phyloP scores from a whole-genome alignment of 1,284 basidiomycete species.

The Omphalotus olearius region DNA sequence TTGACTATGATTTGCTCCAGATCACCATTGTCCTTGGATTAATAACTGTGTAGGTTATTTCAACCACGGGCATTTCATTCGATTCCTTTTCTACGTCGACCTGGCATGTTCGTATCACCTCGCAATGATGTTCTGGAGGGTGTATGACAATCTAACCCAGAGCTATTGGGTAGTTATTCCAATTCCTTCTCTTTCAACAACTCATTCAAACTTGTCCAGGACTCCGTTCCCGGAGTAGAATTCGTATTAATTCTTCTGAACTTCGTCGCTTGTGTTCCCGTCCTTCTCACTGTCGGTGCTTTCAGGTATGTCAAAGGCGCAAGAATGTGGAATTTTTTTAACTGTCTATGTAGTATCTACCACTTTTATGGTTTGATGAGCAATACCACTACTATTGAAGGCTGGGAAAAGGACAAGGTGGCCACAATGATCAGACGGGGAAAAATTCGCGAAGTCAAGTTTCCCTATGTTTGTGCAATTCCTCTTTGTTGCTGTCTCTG shows the following conservation, averaged over 20 bases:
- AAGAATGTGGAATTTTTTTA: neutral
- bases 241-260: constrained; percentile 87
- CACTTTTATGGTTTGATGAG: constrained; percentile 79
- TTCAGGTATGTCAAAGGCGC: constrained; percentile 55
- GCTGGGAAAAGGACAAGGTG: constrained; percentile 96
- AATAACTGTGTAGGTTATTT: constrained; percentile 88
- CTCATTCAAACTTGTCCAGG: constrained; percentile 36
- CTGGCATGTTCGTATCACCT: constrained; percentile 84
- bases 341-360: constrained; percentile 55
- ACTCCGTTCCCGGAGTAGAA: constrained; percentile 65
- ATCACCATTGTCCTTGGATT: constrained; percentile 92
- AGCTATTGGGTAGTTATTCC: constrained; percentile 47
- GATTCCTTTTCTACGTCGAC: constrained; percentile 91
- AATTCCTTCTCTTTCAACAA: neutral
- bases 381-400: constrained; percentile 95
- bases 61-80: constrained; percentile 89
- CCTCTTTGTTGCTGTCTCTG: neutral
- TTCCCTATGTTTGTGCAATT: constrained; percentile 75
- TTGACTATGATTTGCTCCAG: constrained; percentile 29
- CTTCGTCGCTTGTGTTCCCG: constrained; percentile 82
- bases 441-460: constrained; percentile 86
- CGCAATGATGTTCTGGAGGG: constrained; percentile 68
- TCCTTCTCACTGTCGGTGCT: constrained; percentile 79
- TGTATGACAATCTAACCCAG: constrained; percentile 38
- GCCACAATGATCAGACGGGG: constrained; percentile 83